These are phyloP conservation scores for Persicaria maculosa DNA, from an alignment of 148 eudicot species.

Conservation along the genomic window DNA sequence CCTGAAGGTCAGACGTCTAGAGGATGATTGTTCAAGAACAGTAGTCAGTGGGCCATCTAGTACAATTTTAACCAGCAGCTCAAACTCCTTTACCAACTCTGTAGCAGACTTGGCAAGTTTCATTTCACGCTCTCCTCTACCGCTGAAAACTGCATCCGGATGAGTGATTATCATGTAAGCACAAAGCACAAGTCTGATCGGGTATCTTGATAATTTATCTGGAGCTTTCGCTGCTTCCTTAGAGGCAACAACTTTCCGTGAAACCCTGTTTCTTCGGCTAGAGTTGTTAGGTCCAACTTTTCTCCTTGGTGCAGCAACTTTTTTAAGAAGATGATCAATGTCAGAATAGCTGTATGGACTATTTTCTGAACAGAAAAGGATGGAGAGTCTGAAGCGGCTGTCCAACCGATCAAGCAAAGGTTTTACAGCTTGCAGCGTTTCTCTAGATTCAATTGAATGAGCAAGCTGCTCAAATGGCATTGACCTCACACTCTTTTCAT, in stretches of 20 bases:
- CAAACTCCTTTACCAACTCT: slow-evolving; percentile 3
- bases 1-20: slow-evolving; percentile 5
- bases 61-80: slow-evolving; percentile 9
- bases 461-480: slow-evolving; percentile 16
- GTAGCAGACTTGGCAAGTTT: slow-evolving; percentile 8
- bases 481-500: slow-evolving; percentile 8
- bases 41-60: slow-evolving; percentile 3
- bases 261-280: not conserved
- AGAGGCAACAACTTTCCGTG: slow-evolving; percentile 5
- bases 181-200: slow-evolving; percentile 13
- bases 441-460: slow-evolving; percentile 11
- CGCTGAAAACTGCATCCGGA: slow-evolving; percentile 9
- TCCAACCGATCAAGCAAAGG: slow-evolving; percentile 14
- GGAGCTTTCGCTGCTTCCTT: slow-evolving; percentile 1
- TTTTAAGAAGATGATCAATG: slow-evolving; percentile 13
- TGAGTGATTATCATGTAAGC: slow-evolving; percentile 14
- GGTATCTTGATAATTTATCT: slow-evolving; percentile 9
- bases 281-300: slow-evolving; percentile 7
- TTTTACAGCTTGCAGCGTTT: slow-evolving; percentile 4
- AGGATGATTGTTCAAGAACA: not conserved
- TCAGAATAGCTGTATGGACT: not conserved
- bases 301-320: not conserved
- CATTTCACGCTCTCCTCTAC: slow-evolving; percentile 11
- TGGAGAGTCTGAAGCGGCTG: not conserved
- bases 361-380: not conserved